Evolutionary conservation across 1,284 basidiomycete species (phyloP), one percentile per base, ranked within the genome.

Genomic region (Rhodotorula glutinis): DNA sequence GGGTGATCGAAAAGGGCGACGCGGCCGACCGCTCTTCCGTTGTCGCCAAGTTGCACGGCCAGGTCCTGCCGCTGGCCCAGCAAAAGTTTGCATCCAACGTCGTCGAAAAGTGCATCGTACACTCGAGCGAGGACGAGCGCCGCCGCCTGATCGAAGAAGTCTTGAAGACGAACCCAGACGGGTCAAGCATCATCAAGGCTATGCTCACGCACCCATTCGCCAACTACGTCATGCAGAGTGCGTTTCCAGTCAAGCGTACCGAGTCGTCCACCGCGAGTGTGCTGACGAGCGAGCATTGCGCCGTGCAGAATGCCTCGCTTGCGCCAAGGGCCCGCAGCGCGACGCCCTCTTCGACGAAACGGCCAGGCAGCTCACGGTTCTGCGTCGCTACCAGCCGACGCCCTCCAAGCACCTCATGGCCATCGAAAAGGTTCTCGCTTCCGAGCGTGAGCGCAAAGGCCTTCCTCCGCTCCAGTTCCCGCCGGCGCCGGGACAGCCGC

Each of bases 61-160:
- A 89, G 74, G 85, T 98, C 77, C 79, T 93, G 43, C 81, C 83
- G 69, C 86, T 80, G 43, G 73, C 75, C 2, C 85, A 87, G 56
- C 94, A 97, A 81, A 98, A 98, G 79, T 98, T 95, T 76, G 93
- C 95, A 1, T 94, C 91, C 9, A 98, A 98, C 76, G 96, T 98
- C 25, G 90, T 92, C 77, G 96, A 98, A 81, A 76, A 76, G 58
- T 76, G 75, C 57, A 69, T 76, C 55, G 51, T 72, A 11, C 61
- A 73, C 63, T 72, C 68, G 16, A 69, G 62, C 25, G 66, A 66
- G 8, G 67, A 66, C 23, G 74, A 76, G 65, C 77, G 79, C 57
- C 66, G 67, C 30, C 72, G 77, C 57, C 55, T 80, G 13, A 75
- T 80, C 66, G 76, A 77, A 53, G 79, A 80, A 67, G 69, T 80